Evolutionary conservation across 2,329 filamentous ascomycete species (phyloP), one percentile per base, ranked within the genome.

Genomic region (Trichoderma simmonsii): DNA sequence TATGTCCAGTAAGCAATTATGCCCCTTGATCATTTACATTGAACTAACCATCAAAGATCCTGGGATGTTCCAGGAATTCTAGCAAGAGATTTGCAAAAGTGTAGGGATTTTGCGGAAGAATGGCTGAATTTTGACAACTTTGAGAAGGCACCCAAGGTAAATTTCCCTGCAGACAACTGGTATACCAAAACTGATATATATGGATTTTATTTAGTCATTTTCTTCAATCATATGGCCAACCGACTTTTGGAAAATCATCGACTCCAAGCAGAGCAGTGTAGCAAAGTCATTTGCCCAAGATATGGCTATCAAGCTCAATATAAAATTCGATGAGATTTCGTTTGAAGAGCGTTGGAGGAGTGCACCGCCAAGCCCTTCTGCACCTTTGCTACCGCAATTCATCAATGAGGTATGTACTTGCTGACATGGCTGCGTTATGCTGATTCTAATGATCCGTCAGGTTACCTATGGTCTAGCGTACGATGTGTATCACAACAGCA

Each of bases 211-310:
- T n/a, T n/a, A 51, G 48, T 24, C 9, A 3, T 51, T 51, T 14
- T 51, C 48, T 2, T 51, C 48, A 12, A 24, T 51, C 5, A 51
- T 51, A 51, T 51, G 48, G 48, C 48, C 48, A 14, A 51, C 21
- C 1, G 48, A 51, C 5, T 51, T 51, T 7, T 51, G 48, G 48
- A 24, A 24, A 6, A 51, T 51, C 21, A 51, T 51, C 0, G n/a
- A 14, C n/a, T 4, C 9, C 0, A 1, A 51, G 4, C n/a, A 51
- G 11, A 24, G n/a, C 0, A 21, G 48, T 21, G 0, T 1, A 24
- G 1, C 48, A 24, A 21, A 51, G 26, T 26, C 26, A 26, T 26
- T 26, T 26, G 48, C 48, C 48, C n/a, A 51, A 3, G 0, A 2
- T 5, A 51, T 51, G 48, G 43, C 43, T 6, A 48, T 1, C 1